Base-by-base conservation (phyloP, 495 filamentous ascomycete species). In the Lophium mytilinum region DNA sequence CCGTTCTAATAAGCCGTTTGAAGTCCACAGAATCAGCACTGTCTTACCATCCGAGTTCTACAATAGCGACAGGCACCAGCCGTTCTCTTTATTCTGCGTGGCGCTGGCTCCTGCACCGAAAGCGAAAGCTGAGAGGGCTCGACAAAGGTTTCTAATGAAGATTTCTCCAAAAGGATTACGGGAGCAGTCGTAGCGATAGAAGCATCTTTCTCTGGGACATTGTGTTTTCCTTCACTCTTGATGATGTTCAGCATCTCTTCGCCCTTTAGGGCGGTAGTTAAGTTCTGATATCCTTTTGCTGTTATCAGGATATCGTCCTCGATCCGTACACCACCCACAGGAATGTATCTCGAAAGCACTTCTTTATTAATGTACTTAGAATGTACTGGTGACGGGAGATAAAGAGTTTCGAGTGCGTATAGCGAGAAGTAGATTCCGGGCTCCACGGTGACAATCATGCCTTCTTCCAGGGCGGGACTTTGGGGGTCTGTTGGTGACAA, bases 271-370 rank as follows among this genome's bases (percentile, higher is more conserved):
- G 88, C 89, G 7, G 79, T 84, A 0, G 90, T 95, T 63, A 96
- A 70, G 63, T 91, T 92, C 71, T 94, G 87, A 64, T 83, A 83
- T 21, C 89, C 89, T 36, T 78, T 75, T 24, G 78, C 75, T 3
- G 89, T 95, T 12, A 95, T 83, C 10, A 95, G 75, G 49, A 96
- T 85, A 69, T 90, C 87, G 70, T 96, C 92, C 73, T 97, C 92
- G 59, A 97, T 92, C 37, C 92, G 80, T 33, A 93, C 90, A 12
- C 92, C 92, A 15, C 92, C 92, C 19, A 96, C 83, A 24, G 75
- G 75, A 60, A 86, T 84, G 65, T 88, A 96, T 59, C 78, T 77
- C 14, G 80, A 79, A 3, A 94, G 76, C 37, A 85, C 80, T 3
- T 80, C 76, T 55, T 78, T 78, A 74, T 95, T 80, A 71, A 97